Conservation (phyloP, 768 basidiomycete species). For the Trametes sanguinea region DNA sequence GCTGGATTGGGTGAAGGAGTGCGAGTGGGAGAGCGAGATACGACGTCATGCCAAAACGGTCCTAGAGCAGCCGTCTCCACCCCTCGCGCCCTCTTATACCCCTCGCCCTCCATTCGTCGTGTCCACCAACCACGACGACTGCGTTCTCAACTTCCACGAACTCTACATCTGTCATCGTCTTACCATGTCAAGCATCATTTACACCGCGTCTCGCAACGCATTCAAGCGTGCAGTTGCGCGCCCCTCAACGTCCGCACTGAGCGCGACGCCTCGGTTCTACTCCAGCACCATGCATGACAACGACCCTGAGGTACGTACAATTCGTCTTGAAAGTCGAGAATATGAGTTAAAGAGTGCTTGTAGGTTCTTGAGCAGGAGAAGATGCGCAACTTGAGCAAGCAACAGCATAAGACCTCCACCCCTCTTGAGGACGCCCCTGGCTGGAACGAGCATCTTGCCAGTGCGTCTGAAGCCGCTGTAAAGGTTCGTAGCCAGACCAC, state of each 20-base stretch:
- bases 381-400: slow-evolving; percentile 33
- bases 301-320: slow-evolving; percentile 34
- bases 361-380: slow-evolving; percentile 39
- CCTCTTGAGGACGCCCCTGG: slow-evolving; percentile 37
- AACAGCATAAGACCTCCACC: slow-evolving; percentile 39
- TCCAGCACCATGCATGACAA: slow-evolving; percentile 39
- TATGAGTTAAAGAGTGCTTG: no score
- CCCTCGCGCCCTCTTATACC: slow-evolving; percentile 9
- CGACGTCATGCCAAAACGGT: slow-evolving; percentile 22
- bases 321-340: no score
- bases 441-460: slow-evolving; percentile 41
- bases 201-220: slow-evolving; percentile 27
- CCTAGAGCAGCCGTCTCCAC: slow-evolving; percentile 3
- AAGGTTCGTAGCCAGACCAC: slow-evolving; percentile 29
- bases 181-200: slow-evolving; percentile 29
- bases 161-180: not conserved
- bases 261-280: slow-evolving; percentile 23
- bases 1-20: not conserved
- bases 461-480: slow-evolving; percentile 37
- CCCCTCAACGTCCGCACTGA: slow-evolving; percentile 15
- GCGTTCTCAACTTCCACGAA: not conserved
- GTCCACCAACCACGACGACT: slow-evolving; percentile 1
- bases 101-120: not conserved
- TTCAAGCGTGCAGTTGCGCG: slow-evolving; percentile 28
- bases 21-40: not conserved